Evolutionary conservation across 129 eudicot species (phyloP).

Genomic region (Chrysanthemum makinoi): DNA sequence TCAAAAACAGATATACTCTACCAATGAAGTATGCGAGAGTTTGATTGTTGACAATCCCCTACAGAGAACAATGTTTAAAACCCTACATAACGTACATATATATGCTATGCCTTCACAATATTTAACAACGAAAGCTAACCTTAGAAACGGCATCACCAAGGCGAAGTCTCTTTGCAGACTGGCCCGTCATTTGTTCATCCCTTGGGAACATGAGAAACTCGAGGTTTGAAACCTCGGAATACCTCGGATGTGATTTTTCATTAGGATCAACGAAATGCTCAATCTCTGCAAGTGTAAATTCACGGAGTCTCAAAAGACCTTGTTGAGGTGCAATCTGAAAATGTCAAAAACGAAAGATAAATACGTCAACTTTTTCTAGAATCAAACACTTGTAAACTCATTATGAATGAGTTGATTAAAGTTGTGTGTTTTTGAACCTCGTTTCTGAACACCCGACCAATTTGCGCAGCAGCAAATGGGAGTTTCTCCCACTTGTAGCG

Average conservation of each 20-base stretch:
- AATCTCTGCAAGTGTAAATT: slow-evolving; percentile 62
- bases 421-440: slow-evolving; percentile 31
- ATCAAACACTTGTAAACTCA: too few species aligned
- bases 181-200: slow-evolving; percentile 5
- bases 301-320: slow-evolving; percentile 52
- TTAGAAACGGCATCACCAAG: slow-evolving; percentile 58
- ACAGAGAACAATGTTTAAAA: background rate
- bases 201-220: slow-evolving; percentile 66
- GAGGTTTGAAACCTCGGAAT: slow-evolving; percentile 48
- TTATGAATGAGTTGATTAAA: too few species aligned
- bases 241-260: slow-evolving; percentile 60
- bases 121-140: slow-evolving; percentile 21
- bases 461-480: slow-evolving; percentile 94
- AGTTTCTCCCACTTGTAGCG: slow-evolving; percentile 80
- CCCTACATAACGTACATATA: too few species aligned
- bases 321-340: slow-evolving; percentile 66
- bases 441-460: slow-evolving; percentile 73
- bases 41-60: slow-evolving; percentile 27
- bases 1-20: slow-evolving; percentile 56
- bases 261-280: slow-evolving; percentile 71
- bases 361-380: too few species aligned
- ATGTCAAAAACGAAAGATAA: background rate
- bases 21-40: slow-evolving; percentile 51
- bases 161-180: slow-evolving; percentile 25
- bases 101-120: too few species aligned